Evolutionary conservation across 179 eudicot species (phyloP).

Genomic region (Corrigiola litoralis): DNA sequence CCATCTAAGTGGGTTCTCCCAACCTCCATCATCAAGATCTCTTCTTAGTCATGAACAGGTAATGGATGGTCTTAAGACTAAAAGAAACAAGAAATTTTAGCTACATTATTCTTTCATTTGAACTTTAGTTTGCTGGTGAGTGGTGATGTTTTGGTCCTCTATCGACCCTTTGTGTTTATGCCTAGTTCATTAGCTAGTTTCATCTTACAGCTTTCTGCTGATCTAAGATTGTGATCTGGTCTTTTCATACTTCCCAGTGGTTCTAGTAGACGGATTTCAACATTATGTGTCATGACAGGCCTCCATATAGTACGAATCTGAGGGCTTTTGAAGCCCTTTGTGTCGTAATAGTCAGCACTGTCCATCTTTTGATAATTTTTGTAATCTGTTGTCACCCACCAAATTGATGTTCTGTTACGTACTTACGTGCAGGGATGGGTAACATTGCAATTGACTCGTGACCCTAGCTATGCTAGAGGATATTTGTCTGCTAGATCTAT

Average conservation of each 20-base stretch:
- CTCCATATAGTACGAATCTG: not conserved
- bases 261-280: not conserved
- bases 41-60: constrained; percentile 94
- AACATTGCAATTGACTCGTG: constrained; percentile 85
- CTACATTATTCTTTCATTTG: no score
- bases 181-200: not conserved
- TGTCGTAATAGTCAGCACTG: not conserved
- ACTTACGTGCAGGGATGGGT: constrained; percentile 67
- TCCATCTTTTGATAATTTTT: not conserved
- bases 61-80: constrained; percentile 14
- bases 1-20: constrained; percentile 85
- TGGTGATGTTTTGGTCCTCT: no score
- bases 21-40: constrained; percentile 90
- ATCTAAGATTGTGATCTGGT: not conserved
- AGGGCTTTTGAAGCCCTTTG: not conserved
- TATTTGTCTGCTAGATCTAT: constrained; percentile 84
- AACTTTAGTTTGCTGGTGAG: not conserved
- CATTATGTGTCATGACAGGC: not conserved
- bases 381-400: no score
- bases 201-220: not conserved
- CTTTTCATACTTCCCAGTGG: not conserved
- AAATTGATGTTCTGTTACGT: not conserved
- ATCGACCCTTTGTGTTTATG: not conserved
- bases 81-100: no score
- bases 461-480: constrained; percentile 53